A percentile compares a stretch with the other conserved stretches of the same genome.
Evolutionary conservation across 371 early-diverging fungal species (phyloP).

Genomic region (Mortierella sp.): DNA sequence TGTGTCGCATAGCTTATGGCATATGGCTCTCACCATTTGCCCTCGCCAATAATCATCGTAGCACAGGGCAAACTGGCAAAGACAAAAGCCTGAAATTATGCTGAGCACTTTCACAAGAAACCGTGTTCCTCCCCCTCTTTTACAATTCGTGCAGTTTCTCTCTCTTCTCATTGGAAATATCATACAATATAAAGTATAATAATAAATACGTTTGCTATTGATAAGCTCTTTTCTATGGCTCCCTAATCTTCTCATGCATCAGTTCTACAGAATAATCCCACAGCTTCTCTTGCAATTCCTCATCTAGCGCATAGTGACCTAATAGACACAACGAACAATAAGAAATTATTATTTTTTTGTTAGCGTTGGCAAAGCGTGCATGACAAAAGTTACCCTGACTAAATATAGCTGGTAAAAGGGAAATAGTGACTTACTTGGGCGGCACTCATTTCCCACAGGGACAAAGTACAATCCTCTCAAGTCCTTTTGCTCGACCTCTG

Average conservation of each 20-base stretch:
- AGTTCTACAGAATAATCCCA: slow-evolving; percentile 43
- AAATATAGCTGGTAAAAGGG: neutral
- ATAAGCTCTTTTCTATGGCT: slow-evolving; percentile 3
- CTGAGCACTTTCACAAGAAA: neutral
- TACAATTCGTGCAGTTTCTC: too few species aligned
- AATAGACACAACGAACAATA: neutral
- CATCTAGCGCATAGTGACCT: slow-evolving; percentile 30
- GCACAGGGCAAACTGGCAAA: too few species aligned
- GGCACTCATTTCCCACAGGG: slow-evolving; percentile 40
- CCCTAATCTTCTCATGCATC: slow-evolving; percentile 30
- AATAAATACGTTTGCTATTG: neutral
- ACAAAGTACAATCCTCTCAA: slow-evolving; percentile 46
- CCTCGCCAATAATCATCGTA: too few species aligned
- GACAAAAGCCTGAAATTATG: too few species aligned
- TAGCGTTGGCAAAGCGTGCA: neutral
- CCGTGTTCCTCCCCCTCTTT: neutral
- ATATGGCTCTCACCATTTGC: too few species aligned
- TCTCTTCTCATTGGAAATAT: too few species aligned
- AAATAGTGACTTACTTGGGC: slow-evolving; percentile 31
- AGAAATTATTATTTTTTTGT: neutral
- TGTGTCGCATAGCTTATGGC: neutral
- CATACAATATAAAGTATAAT: neutral
- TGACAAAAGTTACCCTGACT: neutral
- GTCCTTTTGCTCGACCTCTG: slow-evolving; percentile 48
- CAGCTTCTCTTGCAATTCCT: slow-evolving; percentile 41